Evolutionary conservation across 2,329 filamentous ascomycete species (phyloP), one percentile per base, ranked within the genome.

Genomic region (Colletotrichum camelliae): DNA sequence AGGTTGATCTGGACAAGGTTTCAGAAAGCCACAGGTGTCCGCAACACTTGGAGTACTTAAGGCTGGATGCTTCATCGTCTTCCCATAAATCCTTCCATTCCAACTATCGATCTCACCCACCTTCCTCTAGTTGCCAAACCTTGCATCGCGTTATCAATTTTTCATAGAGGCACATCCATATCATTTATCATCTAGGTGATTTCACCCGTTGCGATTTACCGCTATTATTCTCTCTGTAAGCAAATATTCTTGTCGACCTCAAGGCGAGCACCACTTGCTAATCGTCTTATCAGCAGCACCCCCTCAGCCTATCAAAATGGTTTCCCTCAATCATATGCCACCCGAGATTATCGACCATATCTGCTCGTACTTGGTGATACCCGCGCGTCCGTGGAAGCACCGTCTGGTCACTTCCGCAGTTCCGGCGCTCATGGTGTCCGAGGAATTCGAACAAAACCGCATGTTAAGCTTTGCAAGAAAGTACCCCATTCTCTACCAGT

Each of bases 371-470:
- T 21, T 52, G n/a, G 3, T 21, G 43, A 13, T 21, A 2, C 2
- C 3, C 2, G 12, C 43, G n/a, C 43, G 1, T 52, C n/a, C n/a
- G 6, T 52, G 43, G 43, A 52, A 52, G 43, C 43, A 52, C 43
- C n/a, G n/a, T 0, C 12, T 52, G 43, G 43, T 6, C 43, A 2
- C 1, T 21, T 21, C 0, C 0, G 7, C 43, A 7, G 21, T 52
- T 52, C 0, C n/a, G 21, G 43, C 1, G n/a, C 1, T 52, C 43
- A 1, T 52, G 0, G 0, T 52, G 7, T 52, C n/a, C 6, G 43
- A 52, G 43, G 5, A 2, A 37, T 37, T 2, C 31, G 3, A 37
- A 2, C 43, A 24, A 52, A 52, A 7, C 10, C n/a, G 43, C 13
- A 6, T 52, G n/a, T 24, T 52, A 10, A 21, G 3, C 43, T 0